These are phyloP conservation scores for Citrullus mucosospermus DNA, from an alignment of 306 rosid genomes.

Conservation along the genomic window DNA sequence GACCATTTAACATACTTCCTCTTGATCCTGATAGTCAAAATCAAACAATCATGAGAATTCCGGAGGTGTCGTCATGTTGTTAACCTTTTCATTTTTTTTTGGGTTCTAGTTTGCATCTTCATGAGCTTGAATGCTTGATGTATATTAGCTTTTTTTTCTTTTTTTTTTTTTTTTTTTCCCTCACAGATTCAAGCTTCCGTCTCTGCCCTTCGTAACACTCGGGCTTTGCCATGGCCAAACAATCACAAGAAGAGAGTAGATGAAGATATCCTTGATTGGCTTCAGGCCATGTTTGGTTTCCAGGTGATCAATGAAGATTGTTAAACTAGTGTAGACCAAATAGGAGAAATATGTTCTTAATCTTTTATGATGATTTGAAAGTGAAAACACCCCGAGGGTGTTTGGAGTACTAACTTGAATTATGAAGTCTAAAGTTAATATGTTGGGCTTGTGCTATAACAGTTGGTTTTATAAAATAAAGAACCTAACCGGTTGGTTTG, in stretches of 20 bases:
- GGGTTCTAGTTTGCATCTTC: background rate
- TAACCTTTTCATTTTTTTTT: background rate
- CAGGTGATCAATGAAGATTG: slow-evolving; percentile 42
- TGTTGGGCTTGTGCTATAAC: no score
- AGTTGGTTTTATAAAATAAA: no score
- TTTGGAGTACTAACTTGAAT: no score
- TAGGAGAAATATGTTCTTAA: background rate
- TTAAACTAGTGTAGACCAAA: background rate
- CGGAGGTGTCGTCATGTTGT: slow-evolving; percentile 51
- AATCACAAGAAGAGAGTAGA: slow-evolving; percentile 37
- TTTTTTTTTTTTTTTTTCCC: background rate
- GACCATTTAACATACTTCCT: slow-evolving; percentile 84
- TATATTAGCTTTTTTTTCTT: slow-evolving; percentile 9
- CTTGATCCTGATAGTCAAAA: slow-evolving; percentile 78
- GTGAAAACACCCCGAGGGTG: background rate
- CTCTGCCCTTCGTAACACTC: slow-evolving; percentile 60
- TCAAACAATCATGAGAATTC: slow-evolving; percentile 71
- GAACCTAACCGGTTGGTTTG: no score
- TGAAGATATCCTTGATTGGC: slow-evolving; percentile 93
- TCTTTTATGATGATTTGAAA: background rate
- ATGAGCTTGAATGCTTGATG: slow-evolving; percentile 5
- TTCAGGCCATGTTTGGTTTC: slow-evolving; percentile 84
- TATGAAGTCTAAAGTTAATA: no score
- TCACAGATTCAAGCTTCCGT: slow-evolving; percentile 68
- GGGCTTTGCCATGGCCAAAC: slow-evolving; percentile 89